Base-by-base conservation (phyloP, 2,329 filamentous ascomycete genomes). In the Penicillium paneum region DNA sequence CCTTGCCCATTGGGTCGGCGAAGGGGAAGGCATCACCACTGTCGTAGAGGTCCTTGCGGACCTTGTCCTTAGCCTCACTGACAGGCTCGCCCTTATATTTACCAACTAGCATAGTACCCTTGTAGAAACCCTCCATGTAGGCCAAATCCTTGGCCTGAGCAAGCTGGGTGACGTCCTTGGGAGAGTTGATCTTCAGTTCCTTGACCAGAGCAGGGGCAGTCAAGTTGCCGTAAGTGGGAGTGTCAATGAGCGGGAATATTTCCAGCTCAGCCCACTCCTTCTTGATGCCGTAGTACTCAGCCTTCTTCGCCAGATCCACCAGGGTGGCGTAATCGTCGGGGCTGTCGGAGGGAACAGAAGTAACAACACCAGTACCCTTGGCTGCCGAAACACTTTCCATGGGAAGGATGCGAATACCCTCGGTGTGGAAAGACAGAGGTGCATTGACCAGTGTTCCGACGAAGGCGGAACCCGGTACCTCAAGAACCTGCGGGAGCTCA, bases 51-150 rank as follows among this genome's bases (percentile, higher is more conserved):
- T 89, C 81, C 68, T 88, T 81, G 60, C 88, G 83, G 43, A 97
- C 90, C 70, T 95, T 89, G 59, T 88, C 86, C 78, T 97, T 97
- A 32, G 89, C 92, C 52, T 84, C 83, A 71, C 94, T 88, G 8
- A 99, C 94, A 62, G 89, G 83, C 74, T 93, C 84, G 48, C 93
- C 94, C 72, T 87, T 89, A 76, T 89, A 96, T 29, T 96, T 89
- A 54, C 94, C 94, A 57, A 90, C 83, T 60, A 91, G 79, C 86
- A 99, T 90, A 54, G 83, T 88, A 62, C 94, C 94, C 77, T 96
- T 91, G 79, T 99, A 99, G 79, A 90, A 97, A 15, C 92, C 94
- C 70, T 97, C 92, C 76, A 94, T 96, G 81, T 99, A 99, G 0
- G 94, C 92, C 62, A 95, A 79, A 64, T 97, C 93, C 78, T 99